phyloP scores from a whole-genome alignment of 1,139 yeast genomes.

The Magnusiomyces ingens region DNA sequence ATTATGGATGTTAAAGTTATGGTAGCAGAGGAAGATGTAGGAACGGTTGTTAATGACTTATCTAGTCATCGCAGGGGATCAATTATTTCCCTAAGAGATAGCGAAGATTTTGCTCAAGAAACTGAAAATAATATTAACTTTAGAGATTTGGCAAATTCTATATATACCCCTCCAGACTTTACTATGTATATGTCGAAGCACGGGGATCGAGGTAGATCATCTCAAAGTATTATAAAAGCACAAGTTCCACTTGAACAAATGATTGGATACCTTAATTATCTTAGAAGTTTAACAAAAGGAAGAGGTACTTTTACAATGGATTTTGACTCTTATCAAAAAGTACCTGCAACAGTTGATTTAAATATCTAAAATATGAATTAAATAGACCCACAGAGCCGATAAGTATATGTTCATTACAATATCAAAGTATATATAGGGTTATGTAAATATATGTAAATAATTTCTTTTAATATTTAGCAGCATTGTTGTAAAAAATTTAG shows the following conservation, averaged over 20 bases:
- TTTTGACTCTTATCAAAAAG: conserved; percentile 58
- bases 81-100: conserved; percentile 40
- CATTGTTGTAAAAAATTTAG: no score
- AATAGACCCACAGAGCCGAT: no score
- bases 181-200: conserved; percentile 38
- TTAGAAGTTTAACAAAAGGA: conserved; percentile 85
- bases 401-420: no score
- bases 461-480: no score
- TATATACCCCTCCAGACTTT: conserved; percentile 37
- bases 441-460: no score
- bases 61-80: conserved; percentile 65
- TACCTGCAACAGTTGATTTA: conserved; percentile 15
- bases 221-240: conserved; percentile 55
- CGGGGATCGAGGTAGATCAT: conserved; percentile 25
- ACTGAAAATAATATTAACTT: conserved; percentile 20
- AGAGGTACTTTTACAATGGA: conserved; percentile 79
- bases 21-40: conserved; percentile 66
- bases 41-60: conserved; percentile 76
- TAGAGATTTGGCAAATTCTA: conserved; percentile 27
- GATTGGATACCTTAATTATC: conserved; percentile 76
- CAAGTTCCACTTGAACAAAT: conserved; percentile 80
- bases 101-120: conserved; percentile 24
- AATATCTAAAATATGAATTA: no score
- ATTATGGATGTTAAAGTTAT: conserved; percentile 71
- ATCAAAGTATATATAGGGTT: no score